These are phyloP conservation scores for Patellifolia procumbens DNA, from an alignment of 179 eudicot species.

Conservation along the genomic window DNA sequence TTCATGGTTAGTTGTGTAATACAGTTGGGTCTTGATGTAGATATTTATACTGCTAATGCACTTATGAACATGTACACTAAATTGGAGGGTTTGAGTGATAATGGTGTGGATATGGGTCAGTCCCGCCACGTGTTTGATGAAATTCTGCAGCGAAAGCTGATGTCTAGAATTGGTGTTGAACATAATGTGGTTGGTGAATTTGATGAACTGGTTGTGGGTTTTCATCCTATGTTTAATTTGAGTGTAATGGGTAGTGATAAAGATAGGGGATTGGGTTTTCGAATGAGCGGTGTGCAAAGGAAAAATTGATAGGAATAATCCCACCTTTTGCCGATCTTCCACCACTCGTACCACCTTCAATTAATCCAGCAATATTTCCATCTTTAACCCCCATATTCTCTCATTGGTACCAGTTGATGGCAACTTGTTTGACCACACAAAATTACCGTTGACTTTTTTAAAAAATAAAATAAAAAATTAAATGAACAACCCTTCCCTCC, in stretches of 20 bases:
- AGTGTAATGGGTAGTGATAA: background rate
- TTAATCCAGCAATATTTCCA: too few species aligned
- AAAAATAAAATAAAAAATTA: too few species aligned
- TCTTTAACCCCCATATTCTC: too few species aligned
- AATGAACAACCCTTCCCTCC: too few species aligned
- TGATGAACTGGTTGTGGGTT: slow-evolving; percentile 15
- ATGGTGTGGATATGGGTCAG: background rate
- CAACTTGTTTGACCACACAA: too few species aligned
- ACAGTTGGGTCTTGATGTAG: slow-evolving; percentile 56
- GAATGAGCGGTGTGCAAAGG: slow-evolving; percentile 49
- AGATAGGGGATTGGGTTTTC: slow-evolving; percentile 13
- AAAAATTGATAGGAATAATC: too few species aligned
- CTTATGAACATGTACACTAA: slow-evolving; percentile 82
- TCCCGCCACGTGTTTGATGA: slow-evolving; percentile 44
- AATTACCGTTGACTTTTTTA: too few species aligned
- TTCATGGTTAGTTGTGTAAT: slow-evolving; percentile 65
- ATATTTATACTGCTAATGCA: slow-evolving; percentile 72
- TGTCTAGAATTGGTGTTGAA: background rate
- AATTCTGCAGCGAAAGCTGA: slow-evolving; percentile 34
- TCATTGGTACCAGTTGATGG: too few species aligned
- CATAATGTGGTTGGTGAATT: slow-evolving; percentile 10
- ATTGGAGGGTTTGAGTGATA: slow-evolving; percentile 34
- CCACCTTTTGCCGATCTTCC: too few species aligned
- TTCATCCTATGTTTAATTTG: slow-evolving; percentile 15
- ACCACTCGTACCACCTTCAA: too few species aligned